A percentile compares a stretch with the other conserved stretches of the same genome.
Evolutionary conservation across 805 yeast genomes (phyloP).

Genomic region (Saturnispora bothae): DNA sequence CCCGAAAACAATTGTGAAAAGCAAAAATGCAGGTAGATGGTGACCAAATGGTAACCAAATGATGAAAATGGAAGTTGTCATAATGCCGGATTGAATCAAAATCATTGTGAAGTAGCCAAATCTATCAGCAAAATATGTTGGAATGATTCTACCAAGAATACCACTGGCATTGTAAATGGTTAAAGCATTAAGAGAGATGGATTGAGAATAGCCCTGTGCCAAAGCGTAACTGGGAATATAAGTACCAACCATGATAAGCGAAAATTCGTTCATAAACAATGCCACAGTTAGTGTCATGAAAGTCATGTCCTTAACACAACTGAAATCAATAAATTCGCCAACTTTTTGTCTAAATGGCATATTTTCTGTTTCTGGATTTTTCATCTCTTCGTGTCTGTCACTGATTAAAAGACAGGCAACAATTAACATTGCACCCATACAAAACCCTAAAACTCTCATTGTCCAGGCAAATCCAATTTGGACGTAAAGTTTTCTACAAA

Average conservation of each 20-base stretch:
- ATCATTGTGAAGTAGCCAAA: constrained; percentile 36
- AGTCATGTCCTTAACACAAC: constrained; percentile 31
- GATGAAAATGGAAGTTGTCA: constrained; percentile 35
- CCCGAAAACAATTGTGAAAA: constrained; percentile 47
- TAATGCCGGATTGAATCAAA: constrained; percentile 29
- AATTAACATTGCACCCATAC: constrained; percentile 27
- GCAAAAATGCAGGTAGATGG: constrained; percentile 32
- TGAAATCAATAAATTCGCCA: constrained; percentile 28
- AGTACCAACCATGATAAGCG: constrained; percentile 40
- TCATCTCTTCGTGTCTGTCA: constrained; percentile 20
- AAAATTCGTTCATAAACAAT: constrained; percentile 39
- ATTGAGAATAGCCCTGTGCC: constrained; percentile 35
- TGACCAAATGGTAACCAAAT: constrained; percentile 58
- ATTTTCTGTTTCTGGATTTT: constrained; percentile 2
- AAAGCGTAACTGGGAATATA: constrained; percentile 51
- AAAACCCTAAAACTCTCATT: constrained; percentile 40
- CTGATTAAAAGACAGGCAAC: constrained; percentile 26
- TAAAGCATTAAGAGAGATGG: constrained; percentile 31
- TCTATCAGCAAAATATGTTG: constrained; percentile 35
- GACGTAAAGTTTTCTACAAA: constrained; percentile 38
- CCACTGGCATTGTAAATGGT: constrained; percentile 36
- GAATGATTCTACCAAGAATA: constrained; percentile 35
- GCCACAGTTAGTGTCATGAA: constrained; percentile 33
- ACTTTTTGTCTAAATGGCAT: constrained; percentile 12
- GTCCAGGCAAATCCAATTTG: constrained; percentile 54